phyloP scores from a whole-genome alignment of 2,329 filamentous ascomycete genomes.

The Calonectria pauciramosa region DNA sequence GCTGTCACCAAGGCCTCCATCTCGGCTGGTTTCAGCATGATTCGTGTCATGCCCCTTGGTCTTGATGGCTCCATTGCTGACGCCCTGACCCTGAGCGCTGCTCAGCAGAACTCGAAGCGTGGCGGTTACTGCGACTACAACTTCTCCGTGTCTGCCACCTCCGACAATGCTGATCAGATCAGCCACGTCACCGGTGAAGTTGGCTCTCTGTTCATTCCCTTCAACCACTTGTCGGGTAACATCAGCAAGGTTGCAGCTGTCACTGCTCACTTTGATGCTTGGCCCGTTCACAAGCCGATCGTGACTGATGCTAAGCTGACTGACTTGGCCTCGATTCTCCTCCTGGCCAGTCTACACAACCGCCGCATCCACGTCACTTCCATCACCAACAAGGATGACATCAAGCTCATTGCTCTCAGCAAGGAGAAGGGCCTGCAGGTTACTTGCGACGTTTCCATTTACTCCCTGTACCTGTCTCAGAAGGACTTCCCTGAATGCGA shows the following conservation, averaged over 20 bases:
- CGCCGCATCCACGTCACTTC: constrained; percentile 85
- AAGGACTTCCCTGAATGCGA: constrained; percentile 77
- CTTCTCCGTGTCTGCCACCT: constrained; percentile 81
- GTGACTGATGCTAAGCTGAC: constrained; percentile 86
- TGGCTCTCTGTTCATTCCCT: constrained; percentile 85
- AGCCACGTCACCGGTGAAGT: constrained; percentile 80
- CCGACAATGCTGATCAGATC: constrained; percentile 81
- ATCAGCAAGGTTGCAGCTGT: constrained; percentile 87
- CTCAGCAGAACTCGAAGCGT: constrained; percentile 77
- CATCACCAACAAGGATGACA: constrained; percentile 84
- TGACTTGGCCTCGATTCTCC: constrained; percentile 83
- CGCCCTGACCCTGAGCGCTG: constrained; percentile 76
- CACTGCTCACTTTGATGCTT: constrained; percentile 82
- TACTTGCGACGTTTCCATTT: constrained; percentile 86
- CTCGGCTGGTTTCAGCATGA: constrained; percentile 83
- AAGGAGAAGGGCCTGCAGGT: constrained; percentile 87
- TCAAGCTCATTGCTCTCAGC: constrained; percentile 80
- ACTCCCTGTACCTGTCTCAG: constrained; percentile 81
- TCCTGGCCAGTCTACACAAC: constrained; percentile 83
- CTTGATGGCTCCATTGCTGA: constrained; percentile 81
- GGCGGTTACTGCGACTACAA: constrained; percentile 84
- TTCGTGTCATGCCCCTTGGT: constrained; percentile 83
- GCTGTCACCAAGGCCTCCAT: constrained; percentile 80
- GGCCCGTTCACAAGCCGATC: constrained; percentile 84
- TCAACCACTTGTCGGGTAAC: constrained; percentile 85